Conservation (phyloP, 257 asterid genomes). For the Solanum paucissectum region DNA sequence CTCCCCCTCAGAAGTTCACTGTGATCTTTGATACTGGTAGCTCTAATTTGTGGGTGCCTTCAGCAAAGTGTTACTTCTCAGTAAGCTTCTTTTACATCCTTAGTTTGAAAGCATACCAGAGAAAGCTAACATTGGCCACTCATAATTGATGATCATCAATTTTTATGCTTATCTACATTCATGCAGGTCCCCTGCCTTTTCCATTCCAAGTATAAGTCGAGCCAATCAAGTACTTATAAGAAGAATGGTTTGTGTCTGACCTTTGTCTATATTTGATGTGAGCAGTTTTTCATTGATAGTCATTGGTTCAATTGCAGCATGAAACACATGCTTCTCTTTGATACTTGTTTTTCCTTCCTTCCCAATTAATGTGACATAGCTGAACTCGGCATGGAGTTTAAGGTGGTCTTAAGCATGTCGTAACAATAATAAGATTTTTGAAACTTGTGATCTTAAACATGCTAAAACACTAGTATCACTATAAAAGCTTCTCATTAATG, state of each 20-base stretch:
- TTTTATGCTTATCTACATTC: slow-evolving; percentile 1
- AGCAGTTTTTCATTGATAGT: background rate
- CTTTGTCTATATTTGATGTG: background rate
- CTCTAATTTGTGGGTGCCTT: slow-evolving; percentile 96
- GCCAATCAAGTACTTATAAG: slow-evolving; percentile 57
- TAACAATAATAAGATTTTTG: background rate
- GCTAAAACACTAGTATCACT: background rate
- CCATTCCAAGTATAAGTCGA: slow-evolving; percentile 75
- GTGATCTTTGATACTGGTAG: slow-evolving; percentile 96
- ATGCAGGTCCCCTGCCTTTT: slow-evolving; percentile 75
- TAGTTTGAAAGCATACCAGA: background rate
- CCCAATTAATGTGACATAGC: background rate
- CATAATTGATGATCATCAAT: background rate
- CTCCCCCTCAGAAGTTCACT: slow-evolving; percentile 84
- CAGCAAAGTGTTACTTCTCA: slow-evolving; percentile 82
- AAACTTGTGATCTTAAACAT: background rate
- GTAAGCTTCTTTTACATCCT: slow-evolving; percentile 30
- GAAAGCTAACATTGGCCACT: background rate
- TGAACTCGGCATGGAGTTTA: background rate
- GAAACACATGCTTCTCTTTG: background rate
- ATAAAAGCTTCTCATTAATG: background rate
- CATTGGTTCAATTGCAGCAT: background rate
- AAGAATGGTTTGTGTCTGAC: slow-evolving; percentile 57
- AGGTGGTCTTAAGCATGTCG: background rate
- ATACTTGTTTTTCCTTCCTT: background rate